These are phyloP conservation scores for Phytophthora pinifolia DNA, from an alignment of 352 stramenopile genomes.

Conservation along the genomic window DNA sequence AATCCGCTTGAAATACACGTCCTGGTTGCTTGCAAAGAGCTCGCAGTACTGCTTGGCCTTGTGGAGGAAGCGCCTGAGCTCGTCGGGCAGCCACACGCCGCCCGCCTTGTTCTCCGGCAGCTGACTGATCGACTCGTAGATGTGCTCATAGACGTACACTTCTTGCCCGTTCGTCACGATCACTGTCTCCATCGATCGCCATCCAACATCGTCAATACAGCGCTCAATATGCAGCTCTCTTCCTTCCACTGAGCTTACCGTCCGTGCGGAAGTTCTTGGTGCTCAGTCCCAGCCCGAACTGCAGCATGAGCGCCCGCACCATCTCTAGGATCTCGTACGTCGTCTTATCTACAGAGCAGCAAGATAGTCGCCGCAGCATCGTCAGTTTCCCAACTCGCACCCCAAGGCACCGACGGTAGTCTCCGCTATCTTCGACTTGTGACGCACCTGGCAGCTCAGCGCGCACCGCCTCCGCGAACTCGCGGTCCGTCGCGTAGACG, in stretches of 20 bases:
- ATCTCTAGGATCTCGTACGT: conserved; percentile 42
- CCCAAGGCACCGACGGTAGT: neutral
- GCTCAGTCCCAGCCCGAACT: conserved; percentile 59
- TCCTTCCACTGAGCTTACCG: conserved; percentile 27
- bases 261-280: conserved; percentile 72
- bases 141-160: conserved; percentile 60
- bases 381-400: conserved; percentile 1
- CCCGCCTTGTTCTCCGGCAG: conserved; percentile 59
- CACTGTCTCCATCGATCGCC: conserved; percentile 4
- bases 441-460: conserved; percentile 40
- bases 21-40: conserved; percentile 35
- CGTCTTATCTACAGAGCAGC: conserved; percentile 32
- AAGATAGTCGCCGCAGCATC: neutral
- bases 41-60: conserved; percentile 64
- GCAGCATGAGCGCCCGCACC: conserved; percentile 52
- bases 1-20: conserved; percentile 67
- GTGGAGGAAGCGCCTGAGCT: conserved; percentile 55
- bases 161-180: conserved; percentile 38
- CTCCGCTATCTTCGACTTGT: conserved; percentile 1
- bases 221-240: no score
- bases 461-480: conserved; percentile 46
- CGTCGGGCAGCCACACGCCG: conserved; percentile 69
- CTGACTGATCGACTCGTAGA: conserved; percentile 66
- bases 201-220: no score
- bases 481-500: conserved; percentile 51